Evolutionary conservation across 139 green algal species (phyloP).

Genomic region (Coelastrella sp.): DNA sequence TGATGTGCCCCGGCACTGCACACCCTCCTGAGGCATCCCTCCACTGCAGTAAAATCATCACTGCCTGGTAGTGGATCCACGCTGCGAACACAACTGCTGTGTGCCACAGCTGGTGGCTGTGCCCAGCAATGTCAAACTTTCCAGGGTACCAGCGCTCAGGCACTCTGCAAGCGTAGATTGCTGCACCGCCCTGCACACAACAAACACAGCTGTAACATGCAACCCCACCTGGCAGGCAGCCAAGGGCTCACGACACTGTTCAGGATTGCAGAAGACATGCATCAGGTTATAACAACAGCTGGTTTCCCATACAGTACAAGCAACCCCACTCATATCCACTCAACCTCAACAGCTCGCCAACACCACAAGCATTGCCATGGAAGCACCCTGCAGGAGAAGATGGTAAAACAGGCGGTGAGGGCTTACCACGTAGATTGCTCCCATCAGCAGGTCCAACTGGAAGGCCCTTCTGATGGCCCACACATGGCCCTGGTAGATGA

Average conservation of each 20-base stretch:
- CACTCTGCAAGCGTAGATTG: constrained; percentile 85
- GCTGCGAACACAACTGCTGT: constrained; percentile 67
- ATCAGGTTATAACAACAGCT: too few relatives aligned
- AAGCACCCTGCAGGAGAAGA: too few relatives aligned
- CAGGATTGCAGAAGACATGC: too few relatives aligned
- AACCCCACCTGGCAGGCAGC: background rate
- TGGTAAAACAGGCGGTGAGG: too few relatives aligned
- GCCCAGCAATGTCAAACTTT: constrained; percentile 89
- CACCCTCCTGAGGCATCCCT: constrained; percentile 64
- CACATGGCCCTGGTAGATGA: constrained; percentile 54
- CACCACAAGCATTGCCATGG: too few relatives aligned
- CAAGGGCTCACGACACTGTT: constrained; percentile 38
- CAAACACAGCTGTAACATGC: background rate
- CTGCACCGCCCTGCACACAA: constrained; percentile 75
- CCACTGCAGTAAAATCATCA: constrained; percentile 77
- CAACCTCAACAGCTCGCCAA: too few relatives aligned
- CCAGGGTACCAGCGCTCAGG: constrained; percentile 94
- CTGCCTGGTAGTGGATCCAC: constrained; percentile 61
- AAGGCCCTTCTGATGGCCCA: constrained; percentile 63
- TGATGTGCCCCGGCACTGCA: constrained; percentile 14
- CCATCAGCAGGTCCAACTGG: constrained; percentile 86
- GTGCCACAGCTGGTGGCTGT: constrained; percentile 98
- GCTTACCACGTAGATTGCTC: constrained; percentile 84
- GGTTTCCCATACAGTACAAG: too few relatives aligned
- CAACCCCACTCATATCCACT: too few relatives aligned